Evolutionary conservation across 768 basidiomycete genomes (phyloP).

Genomic region (Lentinula detonsa): DNA sequence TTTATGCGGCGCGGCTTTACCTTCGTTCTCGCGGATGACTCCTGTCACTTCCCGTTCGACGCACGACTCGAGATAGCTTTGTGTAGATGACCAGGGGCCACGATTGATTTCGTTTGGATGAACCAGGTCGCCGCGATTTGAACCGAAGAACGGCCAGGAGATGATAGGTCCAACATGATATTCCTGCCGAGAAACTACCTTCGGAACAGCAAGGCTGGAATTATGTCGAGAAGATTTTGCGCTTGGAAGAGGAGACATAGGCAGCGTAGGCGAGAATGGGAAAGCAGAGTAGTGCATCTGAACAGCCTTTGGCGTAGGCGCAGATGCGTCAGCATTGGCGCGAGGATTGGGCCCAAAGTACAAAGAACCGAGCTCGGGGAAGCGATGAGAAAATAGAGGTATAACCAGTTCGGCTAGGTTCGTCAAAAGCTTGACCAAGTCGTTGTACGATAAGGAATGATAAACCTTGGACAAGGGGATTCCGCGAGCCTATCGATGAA

Average conservation of each 20-base stretch:
- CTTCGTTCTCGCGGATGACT: conserved; percentile 75
- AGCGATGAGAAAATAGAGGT: conserved; percentile 73
- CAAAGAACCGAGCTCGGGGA: conserved; percentile 70
- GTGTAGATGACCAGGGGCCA: conserved; percentile 68
- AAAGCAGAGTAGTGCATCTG: conserved; percentile 33
- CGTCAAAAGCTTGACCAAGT: conserved; percentile 58
- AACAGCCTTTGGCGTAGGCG: conserved; percentile 38
- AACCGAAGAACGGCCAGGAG: conserved; percentile 89
- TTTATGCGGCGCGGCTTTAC: conserved; percentile 66
- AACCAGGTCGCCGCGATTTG: conserved; percentile 65
- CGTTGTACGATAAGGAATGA: conserved; percentile 60
- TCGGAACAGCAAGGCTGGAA: conserved; percentile 9
- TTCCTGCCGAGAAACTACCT: conserved; percentile 15
- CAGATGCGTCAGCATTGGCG: conserved; percentile 24
- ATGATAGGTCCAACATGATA: conserved; percentile 76
- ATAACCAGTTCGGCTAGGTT: conserved; percentile 66
- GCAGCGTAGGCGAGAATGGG: conserved; percentile 37
- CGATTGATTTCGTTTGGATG: conserved; percentile 69
- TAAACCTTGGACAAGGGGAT: conserved; percentile 67
- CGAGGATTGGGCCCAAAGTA: conserved; percentile 47
- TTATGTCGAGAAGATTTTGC: conserved; percentile 20
- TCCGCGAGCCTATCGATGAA: conserved; percentile 54
- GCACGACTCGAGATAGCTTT: conserved; percentile 60
- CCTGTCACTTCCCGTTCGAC: conserved; percentile 64
- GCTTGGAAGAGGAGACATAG: conserved; percentile 22